Percentiles rank a stretch among this genome's conserved stretches.
phyloP scores from a whole-genome alignment of 176 grass and related monocot species.

The Phragmites australis region DNA sequence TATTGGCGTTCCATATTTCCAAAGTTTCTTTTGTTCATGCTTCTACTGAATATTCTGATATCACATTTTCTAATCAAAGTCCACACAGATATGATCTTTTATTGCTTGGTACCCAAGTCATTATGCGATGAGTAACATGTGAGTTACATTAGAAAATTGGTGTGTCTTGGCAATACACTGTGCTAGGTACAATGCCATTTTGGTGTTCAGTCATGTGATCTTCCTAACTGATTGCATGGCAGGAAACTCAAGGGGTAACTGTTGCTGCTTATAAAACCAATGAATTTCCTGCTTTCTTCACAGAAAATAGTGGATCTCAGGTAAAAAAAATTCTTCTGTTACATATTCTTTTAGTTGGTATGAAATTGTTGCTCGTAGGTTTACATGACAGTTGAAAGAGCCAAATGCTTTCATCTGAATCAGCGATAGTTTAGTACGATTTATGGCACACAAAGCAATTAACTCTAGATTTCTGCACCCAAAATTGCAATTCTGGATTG shows the following conservation, averaged over 20 bases:
- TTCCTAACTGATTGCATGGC: neutral
- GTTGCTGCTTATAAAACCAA: slow-evolving; percentile 78
- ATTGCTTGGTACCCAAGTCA: neutral
- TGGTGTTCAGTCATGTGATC: neutral
- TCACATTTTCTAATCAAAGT: neutral
- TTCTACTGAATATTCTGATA: neutral
- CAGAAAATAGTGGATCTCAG: slow-evolving; percentile 76
- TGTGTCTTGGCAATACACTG: neutral
- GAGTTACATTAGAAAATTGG: neutral
- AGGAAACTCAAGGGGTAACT: slow-evolving; percentile 97
- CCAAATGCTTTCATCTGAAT: neutral
- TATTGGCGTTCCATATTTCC: neutral
- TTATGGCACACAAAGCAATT: neutral
- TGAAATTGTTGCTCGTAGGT: neutral
- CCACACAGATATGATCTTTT: neutral
- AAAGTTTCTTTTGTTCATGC: neutral
- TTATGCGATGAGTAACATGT: neutral
- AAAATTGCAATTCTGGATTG: neutral
- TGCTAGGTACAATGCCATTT: neutral
- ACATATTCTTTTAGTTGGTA: neutral
- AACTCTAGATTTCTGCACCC: neutral
- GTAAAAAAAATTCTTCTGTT: slow-evolving; percentile 42
- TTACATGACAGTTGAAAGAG: neutral
- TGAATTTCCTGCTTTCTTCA: slow-evolving; percentile 96
- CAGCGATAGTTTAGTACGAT: neutral